Conservation (phyloP, 768 basidiomycete genomes). For the Auriscalpium vulgare region DNA sequence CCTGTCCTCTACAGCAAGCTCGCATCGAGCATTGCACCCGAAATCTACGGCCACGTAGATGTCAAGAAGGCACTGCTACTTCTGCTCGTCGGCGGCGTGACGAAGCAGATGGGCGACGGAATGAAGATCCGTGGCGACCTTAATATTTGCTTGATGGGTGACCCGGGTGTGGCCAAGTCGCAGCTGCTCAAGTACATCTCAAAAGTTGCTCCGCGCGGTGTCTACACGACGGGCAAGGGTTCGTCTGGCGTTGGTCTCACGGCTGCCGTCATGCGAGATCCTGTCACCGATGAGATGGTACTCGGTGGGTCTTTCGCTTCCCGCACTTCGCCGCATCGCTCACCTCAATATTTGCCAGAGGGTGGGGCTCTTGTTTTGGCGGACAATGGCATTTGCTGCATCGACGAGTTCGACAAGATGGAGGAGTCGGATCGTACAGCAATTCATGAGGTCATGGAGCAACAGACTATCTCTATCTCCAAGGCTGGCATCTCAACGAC, state of each 20-base stretch:
- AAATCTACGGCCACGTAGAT: constrained; percentile 96
- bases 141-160: constrained; percentile 98
- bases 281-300: constrained; percentile 99
- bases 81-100: constrained; percentile 91
- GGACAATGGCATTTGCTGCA: constrained; percentile 99
- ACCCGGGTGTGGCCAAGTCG: constrained; percentile 98
- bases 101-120: constrained; percentile 91
- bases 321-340: background rate
- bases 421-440: constrained; percentile 96
- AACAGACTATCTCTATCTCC: constrained; percentile 98
- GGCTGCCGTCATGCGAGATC: constrained; percentile 98
- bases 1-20: constrained; percentile 81
- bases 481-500: constrained; percentile 99
- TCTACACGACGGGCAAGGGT: constrained; percentile 97
- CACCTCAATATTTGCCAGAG: constrained; percentile 45
- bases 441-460: constrained; percentile 99
- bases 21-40: constrained; percentile 91
- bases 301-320: constrained; percentile 53
- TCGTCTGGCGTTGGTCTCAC: constrained; percentile 98
- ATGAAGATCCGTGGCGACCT: constrained; percentile 99
- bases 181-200: constrained; percentile 97
- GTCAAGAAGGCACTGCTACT: constrained; percentile 94
- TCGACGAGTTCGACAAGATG: constrained; percentile 99
- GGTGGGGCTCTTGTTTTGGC: constrained; percentile 98
- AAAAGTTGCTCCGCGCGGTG: constrained; percentile 94